Evolutionary conservation across 2,329 filamentous ascomycete species (phyloP).

Genomic region (Bipolaris cookei): DNA sequence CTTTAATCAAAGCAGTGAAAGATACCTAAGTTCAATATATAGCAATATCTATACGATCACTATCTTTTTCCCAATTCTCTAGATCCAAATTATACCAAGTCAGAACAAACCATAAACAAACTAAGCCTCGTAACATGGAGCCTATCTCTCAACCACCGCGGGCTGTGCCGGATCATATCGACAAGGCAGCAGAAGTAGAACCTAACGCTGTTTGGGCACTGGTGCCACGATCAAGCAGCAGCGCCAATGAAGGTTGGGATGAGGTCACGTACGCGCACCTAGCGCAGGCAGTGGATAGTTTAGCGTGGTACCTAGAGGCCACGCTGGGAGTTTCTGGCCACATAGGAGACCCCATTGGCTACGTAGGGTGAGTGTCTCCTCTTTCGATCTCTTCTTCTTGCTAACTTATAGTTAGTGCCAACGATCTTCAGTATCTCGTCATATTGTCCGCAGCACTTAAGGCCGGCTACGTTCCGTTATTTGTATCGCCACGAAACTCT

Average conservation of each 20-base stretch:
- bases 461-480: constrained; percentile 7
- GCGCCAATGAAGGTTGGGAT: neutral
- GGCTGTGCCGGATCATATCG: constrained; percentile 3
- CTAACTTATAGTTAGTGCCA: neutral
- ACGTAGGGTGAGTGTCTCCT: constrained; percentile 2
- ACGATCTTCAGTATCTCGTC: constrained; percentile 6
- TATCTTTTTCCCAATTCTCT: too few species aligned
- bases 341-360: constrained; percentile 1
- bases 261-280: constrained; percentile 1
- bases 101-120: too few species aligned
- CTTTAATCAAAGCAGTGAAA: too few species aligned
- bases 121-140: too few species aligned
- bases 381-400: neutral
- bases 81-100: too few species aligned
- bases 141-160: too few species aligned
- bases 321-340: neutral
- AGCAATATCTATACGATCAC: too few species aligned
- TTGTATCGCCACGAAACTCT: constrained; percentile 5
- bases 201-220: constrained; percentile 1
- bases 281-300: neutral
- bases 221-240: constrained; percentile 1
- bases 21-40: too few species aligned
- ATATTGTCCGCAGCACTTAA: constrained; percentile 4
- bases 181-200: neutral
- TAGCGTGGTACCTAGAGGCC: constrained; percentile 3